Evolutionary conservation across 2,329 filamentous ascomycete species (phyloP).

Genomic region (Alternaria conjuncta): DNA sequence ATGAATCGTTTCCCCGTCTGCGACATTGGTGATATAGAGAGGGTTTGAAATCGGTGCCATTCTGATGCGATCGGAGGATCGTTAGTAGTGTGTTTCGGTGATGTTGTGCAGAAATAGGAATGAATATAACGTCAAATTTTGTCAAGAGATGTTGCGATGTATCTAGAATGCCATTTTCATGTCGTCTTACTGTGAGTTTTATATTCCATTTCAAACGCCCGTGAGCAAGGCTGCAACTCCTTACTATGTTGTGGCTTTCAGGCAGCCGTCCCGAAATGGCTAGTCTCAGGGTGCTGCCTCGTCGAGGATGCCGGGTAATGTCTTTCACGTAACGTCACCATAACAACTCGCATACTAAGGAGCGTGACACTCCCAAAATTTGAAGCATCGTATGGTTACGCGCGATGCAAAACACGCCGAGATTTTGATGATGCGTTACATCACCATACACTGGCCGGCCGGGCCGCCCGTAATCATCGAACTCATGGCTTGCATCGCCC

Average conservation of each 20-base stretch:
- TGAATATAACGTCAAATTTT: background rate
- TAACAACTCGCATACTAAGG: background rate
- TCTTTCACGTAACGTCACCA: background rate
- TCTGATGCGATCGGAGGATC: background rate
- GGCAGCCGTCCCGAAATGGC: background rate
- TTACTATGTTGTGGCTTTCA: background rate
- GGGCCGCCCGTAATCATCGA: background rate
- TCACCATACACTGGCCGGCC: background rate
- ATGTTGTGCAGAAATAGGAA: background rate
- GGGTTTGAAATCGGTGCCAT: constrained; percentile 10
- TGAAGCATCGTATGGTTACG: background rate
- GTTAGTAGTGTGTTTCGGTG: background rate
- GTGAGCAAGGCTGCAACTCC: background rate
- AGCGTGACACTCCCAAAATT: background rate
- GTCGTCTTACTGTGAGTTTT: background rate
- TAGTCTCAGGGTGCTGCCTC: background rate
- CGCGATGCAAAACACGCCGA: background rate
- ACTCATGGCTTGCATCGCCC: background rate
- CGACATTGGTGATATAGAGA: constrained; percentile 26
- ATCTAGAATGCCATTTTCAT: background rate
- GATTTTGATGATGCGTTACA: background rate
- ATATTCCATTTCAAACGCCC: background rate
- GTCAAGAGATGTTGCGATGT: background rate
- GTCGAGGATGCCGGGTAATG: background rate
- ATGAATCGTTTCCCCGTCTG: constrained; percentile 38